A percentile compares a stretch with the other conserved stretches of the same genome.
Evolutionary conservation across 2,329 filamentous ascomycete genomes (phyloP).

Genomic region (Neonectria ditissima): DNA sequence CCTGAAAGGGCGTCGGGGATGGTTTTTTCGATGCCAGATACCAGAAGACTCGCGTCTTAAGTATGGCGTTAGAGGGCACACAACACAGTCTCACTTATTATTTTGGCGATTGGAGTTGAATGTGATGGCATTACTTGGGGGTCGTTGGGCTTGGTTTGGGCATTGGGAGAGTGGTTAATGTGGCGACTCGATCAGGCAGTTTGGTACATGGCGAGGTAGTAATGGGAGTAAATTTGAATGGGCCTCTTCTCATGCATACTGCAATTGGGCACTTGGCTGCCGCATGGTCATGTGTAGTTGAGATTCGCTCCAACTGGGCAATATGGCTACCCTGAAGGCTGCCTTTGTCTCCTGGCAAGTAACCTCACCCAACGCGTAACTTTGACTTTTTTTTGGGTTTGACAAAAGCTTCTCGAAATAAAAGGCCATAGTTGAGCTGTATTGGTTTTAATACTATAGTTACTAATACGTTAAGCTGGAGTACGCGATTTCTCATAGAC

Average conservation of each 20-base stretch:
- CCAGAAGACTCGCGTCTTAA: slow-evolving; percentile 40
- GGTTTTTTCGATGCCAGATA: slow-evolving; percentile 36
- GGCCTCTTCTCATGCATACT: not conserved
- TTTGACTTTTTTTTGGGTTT: too few species aligned
- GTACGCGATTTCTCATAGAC: too few species aligned
- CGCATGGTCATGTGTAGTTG: not conserved
- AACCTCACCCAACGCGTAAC: not conserved
- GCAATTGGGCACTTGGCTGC: not conserved
- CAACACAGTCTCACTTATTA: slow-evolving; percentile 28
- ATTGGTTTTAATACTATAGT: too few species aligned
- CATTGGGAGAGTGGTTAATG: slow-evolving; percentile 9
- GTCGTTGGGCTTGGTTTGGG: slow-evolving; percentile 9
- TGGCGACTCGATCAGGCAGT: slow-evolving; percentile 12
- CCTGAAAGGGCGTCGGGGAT: slow-evolving; percentile 14
- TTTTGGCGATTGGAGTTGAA: slow-evolving; percentile 26
- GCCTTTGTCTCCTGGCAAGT: not conserved
- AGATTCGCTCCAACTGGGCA: not conserved
- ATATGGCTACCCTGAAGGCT: not conserved
- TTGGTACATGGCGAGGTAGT: slow-evolving; percentile 11
- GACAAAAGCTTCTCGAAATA: too few species aligned
- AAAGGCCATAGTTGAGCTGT: too few species aligned
- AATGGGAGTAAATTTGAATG: slow-evolving; percentile 5
- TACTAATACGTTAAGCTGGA: too few species aligned
- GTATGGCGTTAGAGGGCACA: slow-evolving; percentile 42
- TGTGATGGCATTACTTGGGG: slow-evolving; percentile 21